These are phyloP conservation scores for Davidsoniella virescens DNA, from an alignment of 2,329 filamentous ascomycete genomes.

Conservation along the genomic window DNA sequence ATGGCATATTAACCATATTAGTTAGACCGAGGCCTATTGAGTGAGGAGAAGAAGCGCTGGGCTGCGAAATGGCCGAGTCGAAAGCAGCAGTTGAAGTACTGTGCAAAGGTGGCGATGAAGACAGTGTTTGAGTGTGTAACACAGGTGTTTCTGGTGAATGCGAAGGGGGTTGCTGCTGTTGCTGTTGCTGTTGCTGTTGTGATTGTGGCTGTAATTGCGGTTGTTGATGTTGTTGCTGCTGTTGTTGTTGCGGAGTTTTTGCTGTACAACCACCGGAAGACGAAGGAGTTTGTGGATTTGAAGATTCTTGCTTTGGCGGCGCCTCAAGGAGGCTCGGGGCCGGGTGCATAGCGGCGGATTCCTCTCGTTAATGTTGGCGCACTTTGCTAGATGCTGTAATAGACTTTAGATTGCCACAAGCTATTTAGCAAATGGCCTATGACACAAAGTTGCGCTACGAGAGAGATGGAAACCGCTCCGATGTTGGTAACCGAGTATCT, in stretches of 20 bases:
- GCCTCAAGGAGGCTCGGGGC: constrained; percentile 23
- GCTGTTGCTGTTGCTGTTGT: constrained; percentile 8
- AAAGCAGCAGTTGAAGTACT: too few species aligned
- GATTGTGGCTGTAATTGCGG: constrained; percentile 13
- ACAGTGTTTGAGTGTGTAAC: constrained; percentile 15
- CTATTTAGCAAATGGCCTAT: too few species aligned
- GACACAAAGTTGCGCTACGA: too few species aligned
- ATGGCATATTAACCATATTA: too few species aligned
- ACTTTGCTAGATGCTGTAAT: too few species aligned
- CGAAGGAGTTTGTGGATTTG: constrained; percentile 10
- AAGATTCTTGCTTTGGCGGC: constrained; percentile 17
- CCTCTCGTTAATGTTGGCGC: too few species aligned
- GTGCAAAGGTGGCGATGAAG: background rate
- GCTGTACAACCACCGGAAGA: background rate
- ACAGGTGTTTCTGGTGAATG: background rate
- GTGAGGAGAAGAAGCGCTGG: too few species aligned
- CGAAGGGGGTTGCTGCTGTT: background rate
- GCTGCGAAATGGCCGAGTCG: too few species aligned
- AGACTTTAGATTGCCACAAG: too few species aligned
- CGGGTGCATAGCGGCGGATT: constrained; percentile 22
- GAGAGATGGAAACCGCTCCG: too few species aligned
- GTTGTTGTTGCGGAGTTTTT: constrained; percentile 2
- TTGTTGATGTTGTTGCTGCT: background rate
- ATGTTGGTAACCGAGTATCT: too few species aligned
- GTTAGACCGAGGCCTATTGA: too few species aligned